phyloP scores from a whole-genome alignment of 768 basidiomycete genomes.

The Russula vinacea region DNA sequence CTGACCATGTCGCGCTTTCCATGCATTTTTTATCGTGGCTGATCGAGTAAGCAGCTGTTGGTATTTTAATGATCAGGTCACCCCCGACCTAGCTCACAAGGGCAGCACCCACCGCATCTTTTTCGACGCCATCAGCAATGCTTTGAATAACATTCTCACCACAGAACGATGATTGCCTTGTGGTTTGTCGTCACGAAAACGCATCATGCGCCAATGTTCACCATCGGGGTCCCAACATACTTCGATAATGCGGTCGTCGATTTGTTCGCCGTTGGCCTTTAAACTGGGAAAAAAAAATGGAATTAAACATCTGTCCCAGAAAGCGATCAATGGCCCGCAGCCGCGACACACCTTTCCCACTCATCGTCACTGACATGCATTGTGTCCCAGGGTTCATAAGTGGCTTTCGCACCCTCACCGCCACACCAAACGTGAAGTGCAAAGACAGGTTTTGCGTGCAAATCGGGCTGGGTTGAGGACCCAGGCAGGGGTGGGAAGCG shows the following conservation, averaged over 20 bases:
- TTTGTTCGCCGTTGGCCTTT: slow-evolving; percentile 79
- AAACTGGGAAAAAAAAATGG: slow-evolving; percentile 48
- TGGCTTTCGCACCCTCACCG: slow-evolving; percentile 49
- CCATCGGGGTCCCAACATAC: slow-evolving; percentile 79
- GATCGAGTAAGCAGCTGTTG: slow-evolving; percentile 65
- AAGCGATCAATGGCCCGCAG: background rate
- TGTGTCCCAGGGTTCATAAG: slow-evolving; percentile 80
- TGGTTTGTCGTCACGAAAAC: slow-evolving; percentile 92
- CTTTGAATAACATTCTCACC: slow-evolving; percentile 86
- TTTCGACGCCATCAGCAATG: slow-evolving; percentile 92
- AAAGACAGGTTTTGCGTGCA: slow-evolving; percentile 81
- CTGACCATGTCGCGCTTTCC: slow-evolving; percentile 60
- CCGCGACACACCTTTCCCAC: slow-evolving; percentile 81
- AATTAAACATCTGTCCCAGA: slow-evolving; percentile 7
- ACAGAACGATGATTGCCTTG: slow-evolving; percentile 84
- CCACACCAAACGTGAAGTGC: slow-evolving; percentile 82
- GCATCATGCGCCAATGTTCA: slow-evolving; percentile 82
- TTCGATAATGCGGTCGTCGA: slow-evolving; percentile 92
- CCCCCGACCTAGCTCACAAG: background rate
- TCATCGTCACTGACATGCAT: slow-evolving; percentile 85
- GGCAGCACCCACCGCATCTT: slow-evolving; percentile 60
- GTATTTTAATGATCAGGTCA: background rate
- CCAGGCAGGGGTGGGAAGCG: slow-evolving; percentile 72
- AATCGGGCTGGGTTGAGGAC: slow-evolving; percentile 65
- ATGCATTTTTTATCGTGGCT: slow-evolving; percentile 61